Percentiles rank a stretch among this genome's conserved stretches.
Evolutionary conservation across 495 filamentous ascomycete species (phyloP).

Genomic region (Aspergillus homomorphus): DNA sequence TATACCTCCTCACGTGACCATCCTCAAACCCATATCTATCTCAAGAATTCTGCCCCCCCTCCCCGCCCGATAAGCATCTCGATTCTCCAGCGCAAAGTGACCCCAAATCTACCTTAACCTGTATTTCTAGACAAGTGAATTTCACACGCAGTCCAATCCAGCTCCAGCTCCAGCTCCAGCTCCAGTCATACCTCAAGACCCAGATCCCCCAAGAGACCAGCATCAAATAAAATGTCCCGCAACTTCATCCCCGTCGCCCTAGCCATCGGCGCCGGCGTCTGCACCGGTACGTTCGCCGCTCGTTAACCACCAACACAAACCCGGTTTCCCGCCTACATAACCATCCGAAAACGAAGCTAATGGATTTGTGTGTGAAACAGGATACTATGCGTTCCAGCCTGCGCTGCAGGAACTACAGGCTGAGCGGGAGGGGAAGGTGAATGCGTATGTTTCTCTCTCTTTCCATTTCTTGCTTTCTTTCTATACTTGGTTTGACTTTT

Average conservation of each 20-base stretch:
- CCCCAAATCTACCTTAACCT: too few species aligned
- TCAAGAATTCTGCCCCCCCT: background rate
- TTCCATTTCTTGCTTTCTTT: background rate
- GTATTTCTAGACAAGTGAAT: too few species aligned
- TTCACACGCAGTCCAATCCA: too few species aligned
- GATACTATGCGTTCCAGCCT: conserved; percentile 34
- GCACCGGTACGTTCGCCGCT: conserved; percentile 36
- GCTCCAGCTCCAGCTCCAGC: too few species aligned
- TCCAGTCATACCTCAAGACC: too few species aligned
- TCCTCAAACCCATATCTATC: too few species aligned
- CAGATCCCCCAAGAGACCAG: background rate
- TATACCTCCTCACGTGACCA: background rate
- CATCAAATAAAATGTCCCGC: conserved; percentile 32
- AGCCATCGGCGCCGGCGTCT: conserved; percentile 42
- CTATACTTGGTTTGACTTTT: background rate
- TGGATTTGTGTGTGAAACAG: conserved; percentile 6
- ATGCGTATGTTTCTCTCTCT: conserved; percentile 10
- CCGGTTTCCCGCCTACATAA: background rate
- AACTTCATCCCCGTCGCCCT: conserved; percentile 38
- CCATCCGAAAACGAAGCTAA: background rate
- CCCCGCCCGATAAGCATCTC: background rate
- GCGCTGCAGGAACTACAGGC: conserved; percentile 17
- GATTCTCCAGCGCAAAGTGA: too few species aligned
- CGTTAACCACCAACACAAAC: too few species aligned
- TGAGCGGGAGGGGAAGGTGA: background rate